These are phyloP conservation scores for Stereocaulon alpinum DNA, from an alignment of 495 filamentous ascomycete genomes.

Conservation along the genomic window DNA sequence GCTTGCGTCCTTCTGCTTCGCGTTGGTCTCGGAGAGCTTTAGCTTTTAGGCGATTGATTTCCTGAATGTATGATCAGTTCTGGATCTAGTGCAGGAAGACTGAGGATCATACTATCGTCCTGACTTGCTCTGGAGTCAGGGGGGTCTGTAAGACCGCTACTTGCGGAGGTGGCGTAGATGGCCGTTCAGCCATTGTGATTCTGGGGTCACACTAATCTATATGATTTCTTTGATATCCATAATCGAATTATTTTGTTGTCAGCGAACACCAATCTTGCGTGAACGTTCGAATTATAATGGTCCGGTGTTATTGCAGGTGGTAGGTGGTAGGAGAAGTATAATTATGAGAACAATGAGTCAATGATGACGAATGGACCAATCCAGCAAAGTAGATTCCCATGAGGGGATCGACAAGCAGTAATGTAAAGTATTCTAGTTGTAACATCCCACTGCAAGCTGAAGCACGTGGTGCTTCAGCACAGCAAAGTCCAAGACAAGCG, in stretches of 20 bases:
- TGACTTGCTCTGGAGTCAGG: constrained; percentile 64
- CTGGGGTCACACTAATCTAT: no score
- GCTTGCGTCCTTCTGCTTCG: constrained; percentile 37
- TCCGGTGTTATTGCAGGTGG: not conserved
- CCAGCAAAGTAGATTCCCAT: no score
- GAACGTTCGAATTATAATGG: not conserved
- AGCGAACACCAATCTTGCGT: no score
- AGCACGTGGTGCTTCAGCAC: no score
- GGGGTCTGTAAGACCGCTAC: constrained; percentile 37
- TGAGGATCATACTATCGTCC: constrained; percentile 48
- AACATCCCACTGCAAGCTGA: no score
- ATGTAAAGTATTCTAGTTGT: no score
- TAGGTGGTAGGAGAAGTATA: no score
- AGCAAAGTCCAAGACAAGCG: no score
- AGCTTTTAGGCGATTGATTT: constrained; percentile 81
- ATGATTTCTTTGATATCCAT: not conserved
- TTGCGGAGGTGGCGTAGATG: constrained; percentile 51
- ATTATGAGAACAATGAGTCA: not conserved
- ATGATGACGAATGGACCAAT: no score
- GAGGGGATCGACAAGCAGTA: no score
- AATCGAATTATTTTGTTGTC: no score
- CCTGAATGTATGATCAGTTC: constrained; percentile 37
- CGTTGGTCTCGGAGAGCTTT: constrained; percentile 73
- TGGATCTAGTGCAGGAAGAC: not conserved
- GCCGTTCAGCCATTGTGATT: constrained; percentile 30